Evolutionary conservation across 1,139 yeast species (phyloP).

Genomic region (Komagataea norvegica): DNA sequence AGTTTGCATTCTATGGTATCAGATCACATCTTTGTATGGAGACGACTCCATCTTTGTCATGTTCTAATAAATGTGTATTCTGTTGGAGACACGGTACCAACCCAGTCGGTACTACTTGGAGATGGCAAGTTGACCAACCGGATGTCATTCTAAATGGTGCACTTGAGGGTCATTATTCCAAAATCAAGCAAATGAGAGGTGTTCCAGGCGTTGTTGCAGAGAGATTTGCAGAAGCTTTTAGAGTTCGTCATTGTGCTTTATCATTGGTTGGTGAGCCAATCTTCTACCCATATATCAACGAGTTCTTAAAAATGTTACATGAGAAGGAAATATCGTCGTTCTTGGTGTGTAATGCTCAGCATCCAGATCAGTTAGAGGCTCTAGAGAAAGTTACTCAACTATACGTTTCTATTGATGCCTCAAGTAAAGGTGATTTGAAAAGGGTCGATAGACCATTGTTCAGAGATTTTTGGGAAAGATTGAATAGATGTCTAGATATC

Average conservation of each 20-base stretch:
- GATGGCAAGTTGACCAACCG: constrained; percentile 93
- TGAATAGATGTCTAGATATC: constrained; percentile 75
- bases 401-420: constrained; percentile 90
- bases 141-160: constrained; percentile 83
- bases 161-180: constrained; percentile 80
- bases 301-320: constrained; percentile 76
- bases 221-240: constrained; percentile 85
- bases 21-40: constrained; percentile 93
- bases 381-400: constrained; percentile 80
- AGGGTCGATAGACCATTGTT: constrained; percentile 85
- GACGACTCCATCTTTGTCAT: constrained; percentile 87
- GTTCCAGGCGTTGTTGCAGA: constrained; percentile 92
- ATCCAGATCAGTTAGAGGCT: constrained; percentile 73
- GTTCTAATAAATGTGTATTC: constrained; percentile 92
- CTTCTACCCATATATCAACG: constrained; percentile 86
- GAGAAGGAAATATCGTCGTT: constrained; percentile 76
- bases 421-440: constrained; percentile 73
- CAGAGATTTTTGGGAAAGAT: constrained; percentile 90
- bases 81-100: constrained; percentile 98
- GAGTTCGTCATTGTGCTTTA: constrained; percentile 85
- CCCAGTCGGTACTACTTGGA: constrained; percentile 94
- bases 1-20: constrained; percentile 88
- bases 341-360: constrained; percentile 93
- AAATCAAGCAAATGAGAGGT: constrained; percentile 91
- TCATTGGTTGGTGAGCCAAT: constrained; percentile 94